These are phyloP conservation scores for Eremothecium cymbalariae DNA, from an alignment of 1,139 yeast species.

Conservation along the genomic window DNA sequence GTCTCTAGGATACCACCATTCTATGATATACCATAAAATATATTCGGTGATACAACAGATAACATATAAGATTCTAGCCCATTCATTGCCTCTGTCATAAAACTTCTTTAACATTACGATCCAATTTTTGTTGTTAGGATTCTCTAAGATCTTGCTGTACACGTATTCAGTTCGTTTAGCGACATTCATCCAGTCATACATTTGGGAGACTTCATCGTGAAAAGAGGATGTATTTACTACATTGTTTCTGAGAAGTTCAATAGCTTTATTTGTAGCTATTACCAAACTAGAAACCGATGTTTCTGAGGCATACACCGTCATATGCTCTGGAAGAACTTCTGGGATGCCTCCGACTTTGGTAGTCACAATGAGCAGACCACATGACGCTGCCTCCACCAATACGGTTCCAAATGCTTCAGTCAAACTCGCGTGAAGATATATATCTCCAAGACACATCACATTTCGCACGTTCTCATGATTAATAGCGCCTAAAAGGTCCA, in stretches of 20 bases:
- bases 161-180: constrained; percentile 81
- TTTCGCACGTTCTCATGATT: constrained; percentile 90
- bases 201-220: constrained; percentile 65
- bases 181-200: constrained; percentile 92
- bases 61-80: constrained; percentile 79
- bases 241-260: constrained; percentile 47
- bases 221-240: constrained; percentile 64
- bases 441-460: constrained; percentile 89
- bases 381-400: constrained; percentile 93
- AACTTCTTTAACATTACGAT: constrained; percentile 48
- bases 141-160: constrained; percentile 42
- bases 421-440: constrained; percentile 84
- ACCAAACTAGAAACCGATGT: constrained; percentile 68
- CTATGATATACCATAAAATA: constrained; percentile 53
- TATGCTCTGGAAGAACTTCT: constrained; percentile 85
- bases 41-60: constrained; percentile 75
- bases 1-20: constrained; percentile 59
- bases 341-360: constrained; percentile 98
- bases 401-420: constrained; percentile 99
- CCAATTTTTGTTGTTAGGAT: constrained; percentile 40
- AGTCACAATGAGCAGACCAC: constrained; percentile 89
- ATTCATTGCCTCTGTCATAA: constrained; percentile 60
- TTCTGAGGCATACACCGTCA: constrained; percentile 90
- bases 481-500: constrained; percentile 75
- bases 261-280: constrained; percentile 59